Evolutionary conservation across 352 stramenopile species (phyloP).

Genomic region (Phytophthora europaea): DNA sequence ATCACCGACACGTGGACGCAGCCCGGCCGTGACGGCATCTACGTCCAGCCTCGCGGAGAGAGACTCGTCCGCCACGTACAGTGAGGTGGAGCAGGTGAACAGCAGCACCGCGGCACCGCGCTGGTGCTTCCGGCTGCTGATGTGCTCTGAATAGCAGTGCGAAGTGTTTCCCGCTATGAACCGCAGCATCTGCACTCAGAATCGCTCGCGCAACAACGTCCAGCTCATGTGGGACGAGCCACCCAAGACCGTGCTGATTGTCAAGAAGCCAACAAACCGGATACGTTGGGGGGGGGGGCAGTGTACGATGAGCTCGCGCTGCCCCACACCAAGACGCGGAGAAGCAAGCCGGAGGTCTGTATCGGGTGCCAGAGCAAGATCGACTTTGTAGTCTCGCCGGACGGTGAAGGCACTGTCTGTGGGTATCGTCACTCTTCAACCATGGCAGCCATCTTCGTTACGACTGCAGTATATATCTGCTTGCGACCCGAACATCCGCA

Average conservation of each 20-base stretch:
- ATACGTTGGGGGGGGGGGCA: slow-evolving; percentile 74
- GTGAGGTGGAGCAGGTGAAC: slow-evolving; percentile 48
- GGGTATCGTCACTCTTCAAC: slow-evolving; percentile 88
- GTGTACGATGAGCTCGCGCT: slow-evolving; percentile 80
- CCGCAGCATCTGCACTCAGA: slow-evolving; percentile 87
- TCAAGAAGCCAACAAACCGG: slow-evolving; percentile 92
- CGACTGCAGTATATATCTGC: slow-evolving; percentile 63
- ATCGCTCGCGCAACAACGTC: slow-evolving; percentile 89
- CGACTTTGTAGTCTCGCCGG: slow-evolving; percentile 95
- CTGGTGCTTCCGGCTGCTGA: slow-evolving; percentile 80
- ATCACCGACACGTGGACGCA: slow-evolving; percentile 84
- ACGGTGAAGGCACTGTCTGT: slow-evolving; percentile 95
- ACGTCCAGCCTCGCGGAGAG: slow-evolving; percentile 58
- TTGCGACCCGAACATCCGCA: slow-evolving; percentile 73
- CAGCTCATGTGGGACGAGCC: slow-evolving; percentile 91
- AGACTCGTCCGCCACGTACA: slow-evolving; percentile 59
- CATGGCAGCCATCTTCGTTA: slow-evolving; percentile 59
- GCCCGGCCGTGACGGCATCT: slow-evolving; percentile 72
- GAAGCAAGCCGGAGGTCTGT: slow-evolving; percentile 63
- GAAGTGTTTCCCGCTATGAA: slow-evolving; percentile 90
- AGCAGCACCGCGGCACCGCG: slow-evolving; percentile 35
- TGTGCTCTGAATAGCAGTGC: slow-evolving; percentile 91
- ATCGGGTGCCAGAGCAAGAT: slow-evolving; percentile 79
- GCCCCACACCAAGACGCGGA: slow-evolving; percentile 71
- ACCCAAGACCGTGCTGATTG: slow-evolving; percentile 83